Percentiles rank a stretch among this genome's conserved stretches.
phyloP scores from a whole-genome alignment of 1,139 yeast species.

The Debaryomycetaceae sp. region DNA sequence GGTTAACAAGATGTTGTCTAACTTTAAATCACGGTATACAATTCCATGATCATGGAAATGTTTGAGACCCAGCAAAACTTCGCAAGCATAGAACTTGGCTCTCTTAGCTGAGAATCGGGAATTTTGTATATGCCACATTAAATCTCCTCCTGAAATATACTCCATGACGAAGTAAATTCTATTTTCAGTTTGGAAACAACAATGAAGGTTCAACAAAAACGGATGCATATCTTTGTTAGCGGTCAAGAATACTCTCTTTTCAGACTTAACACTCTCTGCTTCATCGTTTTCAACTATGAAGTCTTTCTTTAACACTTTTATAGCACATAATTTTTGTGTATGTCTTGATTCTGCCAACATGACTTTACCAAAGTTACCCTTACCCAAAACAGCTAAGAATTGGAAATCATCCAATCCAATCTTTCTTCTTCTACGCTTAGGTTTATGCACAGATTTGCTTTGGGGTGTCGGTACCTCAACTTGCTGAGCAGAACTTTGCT shows the following conservation, averaged over 20 bases:
- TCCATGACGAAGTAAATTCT: constrained; percentile 98
- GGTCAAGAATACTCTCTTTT: constrained; percentile 84
- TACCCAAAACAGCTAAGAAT: constrained; percentile 90
- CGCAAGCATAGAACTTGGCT: constrained; percentile 97
- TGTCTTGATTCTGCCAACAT: constrained; percentile 93
- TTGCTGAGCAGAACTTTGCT: constrained; percentile 4
- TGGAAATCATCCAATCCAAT: constrained; percentile 94
- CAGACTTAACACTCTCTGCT: constrained; percentile 91
- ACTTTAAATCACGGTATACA: constrained; percentile 86
- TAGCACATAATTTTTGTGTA: constrained; percentile 78
- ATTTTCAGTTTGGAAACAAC: constrained; percentile 97
- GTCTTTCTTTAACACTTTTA: constrained; percentile 92
- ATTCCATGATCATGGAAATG: constrained; percentile 95
- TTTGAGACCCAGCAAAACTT: constrained; percentile 84
- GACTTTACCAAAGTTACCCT: constrained; percentile 97
- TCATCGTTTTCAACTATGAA: constrained; percentile 94
- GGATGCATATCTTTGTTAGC: constrained; percentile 94
- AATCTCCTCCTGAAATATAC: constrained; percentile 94
- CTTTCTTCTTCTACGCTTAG: constrained; percentile 52
- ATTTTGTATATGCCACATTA: constrained; percentile 98
- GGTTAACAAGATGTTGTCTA: constrained; percentile 87
- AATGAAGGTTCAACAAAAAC: constrained; percentile 82
- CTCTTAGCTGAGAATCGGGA: constrained; percentile 83
- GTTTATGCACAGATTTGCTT: constrained; percentile 17
- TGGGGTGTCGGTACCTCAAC: constrained; percentile 1